Evolutionary conservation across 73 alveolate genomes (phyloP).

Genomic region (Effrenium voratum): DNA sequence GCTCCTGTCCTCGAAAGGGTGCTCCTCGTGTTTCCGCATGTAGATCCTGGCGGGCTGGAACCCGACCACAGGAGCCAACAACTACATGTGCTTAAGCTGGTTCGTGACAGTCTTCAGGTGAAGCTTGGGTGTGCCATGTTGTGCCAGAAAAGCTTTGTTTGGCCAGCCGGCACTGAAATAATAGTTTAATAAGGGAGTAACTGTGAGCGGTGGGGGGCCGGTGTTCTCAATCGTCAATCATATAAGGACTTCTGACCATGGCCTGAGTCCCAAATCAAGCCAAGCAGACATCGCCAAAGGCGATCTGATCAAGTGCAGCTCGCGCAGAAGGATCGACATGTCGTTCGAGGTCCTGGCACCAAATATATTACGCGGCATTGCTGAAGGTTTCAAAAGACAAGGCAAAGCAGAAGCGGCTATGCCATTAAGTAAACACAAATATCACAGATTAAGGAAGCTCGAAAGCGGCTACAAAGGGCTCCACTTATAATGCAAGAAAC

Average conservation of each 20-base stretch:
- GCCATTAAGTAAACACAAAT: too few species aligned
- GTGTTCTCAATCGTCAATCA: too few species aligned
- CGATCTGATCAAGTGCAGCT: slow-evolving; percentile 46
- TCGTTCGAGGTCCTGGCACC: slow-evolving; percentile 70
- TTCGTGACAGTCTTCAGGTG: too few species aligned
- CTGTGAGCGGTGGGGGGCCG: too few species aligned
- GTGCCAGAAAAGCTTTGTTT: not conserved
- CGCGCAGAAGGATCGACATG: slow-evolving; percentile 76
- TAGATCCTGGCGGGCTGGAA: slow-evolving; percentile 43
- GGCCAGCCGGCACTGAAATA: too few species aligned
- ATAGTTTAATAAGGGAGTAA: too few species aligned
- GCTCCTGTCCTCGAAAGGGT: slow-evolving; percentile 54
- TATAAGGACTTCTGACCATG: too few species aligned
- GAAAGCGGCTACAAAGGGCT: too few species aligned
- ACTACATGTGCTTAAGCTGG: not conserved
- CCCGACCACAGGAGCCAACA: not conserved
- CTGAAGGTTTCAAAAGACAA: not conserved
- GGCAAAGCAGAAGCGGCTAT: too few species aligned
- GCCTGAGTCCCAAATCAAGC: too few species aligned
- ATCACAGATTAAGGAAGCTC: too few species aligned
- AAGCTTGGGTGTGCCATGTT: not conserved
- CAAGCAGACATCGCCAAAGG: slow-evolving; percentile 52
- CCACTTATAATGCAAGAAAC: too few species aligned
- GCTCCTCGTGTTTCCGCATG: slow-evolving; percentile 91
- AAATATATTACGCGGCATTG: not conserved